Evolutionary conservation across 805 yeast species (phyloP).

Genomic region (Maudiozyma pseudohumilis): DNA sequence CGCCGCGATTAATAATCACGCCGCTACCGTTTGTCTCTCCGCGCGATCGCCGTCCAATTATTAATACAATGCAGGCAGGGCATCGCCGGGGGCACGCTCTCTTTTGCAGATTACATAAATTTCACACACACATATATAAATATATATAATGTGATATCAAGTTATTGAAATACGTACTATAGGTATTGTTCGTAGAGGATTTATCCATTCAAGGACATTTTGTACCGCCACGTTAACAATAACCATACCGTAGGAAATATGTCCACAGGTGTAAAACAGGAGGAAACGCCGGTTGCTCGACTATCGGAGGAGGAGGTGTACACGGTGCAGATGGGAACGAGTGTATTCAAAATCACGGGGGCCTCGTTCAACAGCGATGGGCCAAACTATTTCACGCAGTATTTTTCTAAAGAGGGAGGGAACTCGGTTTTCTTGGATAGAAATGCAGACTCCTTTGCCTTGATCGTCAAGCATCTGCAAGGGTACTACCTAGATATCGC

Average conservation of each 20-base stretch:
- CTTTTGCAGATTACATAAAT: background rate
- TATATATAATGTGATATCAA: no score
- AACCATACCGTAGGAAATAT: no score
- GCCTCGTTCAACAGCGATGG: constrained; percentile 75
- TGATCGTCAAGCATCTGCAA: constrained; percentile 60
- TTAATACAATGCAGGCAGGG: no score
- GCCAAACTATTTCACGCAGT: constrained; percentile 77
- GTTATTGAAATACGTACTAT: no score
- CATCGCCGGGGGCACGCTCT: background rate
- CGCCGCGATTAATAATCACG: no score
- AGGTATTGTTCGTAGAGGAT: no score
- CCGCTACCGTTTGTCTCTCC: no score
- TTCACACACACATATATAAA: background rate
- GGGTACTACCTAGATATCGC: constrained; percentile 58
- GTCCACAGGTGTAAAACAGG: no score
- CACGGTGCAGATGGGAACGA: constrained; percentile 57
- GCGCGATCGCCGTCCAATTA: no score
- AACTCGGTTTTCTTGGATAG: constrained; percentile 48
- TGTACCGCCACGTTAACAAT: no score
- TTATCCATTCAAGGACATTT: no score
- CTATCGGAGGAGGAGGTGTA: constrained; percentile 60
- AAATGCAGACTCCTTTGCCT: constrained; percentile 55
- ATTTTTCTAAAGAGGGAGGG: constrained; percentile 38
- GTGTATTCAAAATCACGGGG: constrained; percentile 49
- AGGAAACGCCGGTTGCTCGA: no score